A percentile compares a stretch with the other conserved stretches of the same genome.
These are phyloP conservation scores for Naganishia antarctica DNA, from an alignment of 768 basidiomycete genomes.

Conservation along the genomic window DNA sequence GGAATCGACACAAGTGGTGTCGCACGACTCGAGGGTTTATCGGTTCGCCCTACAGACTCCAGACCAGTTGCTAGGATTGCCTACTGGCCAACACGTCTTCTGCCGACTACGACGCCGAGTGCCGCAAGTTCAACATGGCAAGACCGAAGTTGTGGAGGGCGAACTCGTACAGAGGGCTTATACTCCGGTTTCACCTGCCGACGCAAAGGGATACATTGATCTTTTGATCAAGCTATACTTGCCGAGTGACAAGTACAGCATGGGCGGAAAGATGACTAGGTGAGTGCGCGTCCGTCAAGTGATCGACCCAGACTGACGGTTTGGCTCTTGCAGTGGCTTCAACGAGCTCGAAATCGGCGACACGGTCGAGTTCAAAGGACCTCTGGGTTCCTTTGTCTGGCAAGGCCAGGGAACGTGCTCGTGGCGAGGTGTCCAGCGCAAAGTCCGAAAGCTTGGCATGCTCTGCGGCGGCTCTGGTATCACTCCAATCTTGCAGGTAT, in stretches of 20 bases:
- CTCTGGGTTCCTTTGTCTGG: conserved; percentile 60
- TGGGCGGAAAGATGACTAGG: conserved; percentile 58
- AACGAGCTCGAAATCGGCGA: conserved; percentile 56
- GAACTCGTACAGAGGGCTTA: conserved; percentile 60
- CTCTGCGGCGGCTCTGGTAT: conserved; percentile 61
- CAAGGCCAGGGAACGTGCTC: conserved; percentile 51
- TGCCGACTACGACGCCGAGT: conserved; percentile 53
- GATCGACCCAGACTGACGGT: not conserved
- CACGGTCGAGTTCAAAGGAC: conserved; percentile 59
- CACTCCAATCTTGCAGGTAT: conserved; percentile 60
- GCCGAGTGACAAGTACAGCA: conserved; percentile 48
- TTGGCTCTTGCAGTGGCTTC: conserved; percentile 44
- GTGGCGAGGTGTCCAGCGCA: conserved; percentile 49
- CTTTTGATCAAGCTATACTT: conserved; percentile 57
- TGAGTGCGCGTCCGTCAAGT: not conserved
- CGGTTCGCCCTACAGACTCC: conserved; percentile 54
- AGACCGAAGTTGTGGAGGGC: conserved; percentile 35
- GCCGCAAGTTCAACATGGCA: not conserved
- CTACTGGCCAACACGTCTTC: conserved; percentile 61
- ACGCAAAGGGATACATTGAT: conserved; percentile 55
- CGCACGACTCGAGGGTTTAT: conserved; percentile 56
- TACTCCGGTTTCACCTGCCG: conserved; percentile 56
- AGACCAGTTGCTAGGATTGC: conserved; percentile 56
- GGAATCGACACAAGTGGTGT: conserved; percentile 50
- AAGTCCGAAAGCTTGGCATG: conserved; percentile 54